These are phyloP conservation scores for Saccharomycopsis microspora DNA, from an alignment of 805 yeast species.

Conservation along the genomic window DNA sequence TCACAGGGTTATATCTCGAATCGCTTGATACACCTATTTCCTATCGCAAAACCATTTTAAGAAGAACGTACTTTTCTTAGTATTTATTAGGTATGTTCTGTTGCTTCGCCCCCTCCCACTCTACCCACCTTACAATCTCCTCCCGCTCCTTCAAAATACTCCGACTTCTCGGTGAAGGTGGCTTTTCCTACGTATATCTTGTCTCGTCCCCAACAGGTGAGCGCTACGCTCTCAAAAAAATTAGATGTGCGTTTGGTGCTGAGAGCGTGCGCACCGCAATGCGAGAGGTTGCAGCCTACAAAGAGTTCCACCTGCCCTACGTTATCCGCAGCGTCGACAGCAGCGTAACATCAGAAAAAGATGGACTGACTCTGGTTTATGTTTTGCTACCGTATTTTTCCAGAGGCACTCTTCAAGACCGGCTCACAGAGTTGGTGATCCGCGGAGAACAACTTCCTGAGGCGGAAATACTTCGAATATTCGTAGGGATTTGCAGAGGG, in stretches of 20 bases:
- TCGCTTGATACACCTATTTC: too few relatives aligned
- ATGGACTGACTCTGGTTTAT: conserved; percentile 71
- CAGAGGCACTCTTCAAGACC: conserved; percentile 68
- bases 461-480: conserved; percentile 46
- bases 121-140: conserved; percentile 25
- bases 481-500: conserved; percentile 66
- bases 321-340: conserved; percentile 65
- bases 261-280: conserved; percentile 64
- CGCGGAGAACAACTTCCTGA: conserved; percentile 45
- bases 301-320: conserved; percentile 55
- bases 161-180: conserved; percentile 81
- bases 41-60: too few relatives aligned
- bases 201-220: conserved; percentile 41
- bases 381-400: conserved; percentile 71
- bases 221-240: conserved; percentile 69
- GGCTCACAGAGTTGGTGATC: conserved; percentile 54
- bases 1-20: too few relatives aligned
- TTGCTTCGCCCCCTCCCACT: conserved; percentile 7
- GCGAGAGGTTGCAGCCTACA: conserved; percentile 68
- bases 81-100: too few relatives aligned
- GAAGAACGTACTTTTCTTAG: too few relatives aligned
- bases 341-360: conserved; percentile 56
- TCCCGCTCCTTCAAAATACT: conserved; percentile 38
- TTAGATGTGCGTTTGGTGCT: conserved; percentile 78
- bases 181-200: conserved; percentile 76